Percentiles rank a stretch among this genome's conserved stretches.
Conservation (phyloP, 176 grass and related monocot species). For the Secale cereale region DNA sequence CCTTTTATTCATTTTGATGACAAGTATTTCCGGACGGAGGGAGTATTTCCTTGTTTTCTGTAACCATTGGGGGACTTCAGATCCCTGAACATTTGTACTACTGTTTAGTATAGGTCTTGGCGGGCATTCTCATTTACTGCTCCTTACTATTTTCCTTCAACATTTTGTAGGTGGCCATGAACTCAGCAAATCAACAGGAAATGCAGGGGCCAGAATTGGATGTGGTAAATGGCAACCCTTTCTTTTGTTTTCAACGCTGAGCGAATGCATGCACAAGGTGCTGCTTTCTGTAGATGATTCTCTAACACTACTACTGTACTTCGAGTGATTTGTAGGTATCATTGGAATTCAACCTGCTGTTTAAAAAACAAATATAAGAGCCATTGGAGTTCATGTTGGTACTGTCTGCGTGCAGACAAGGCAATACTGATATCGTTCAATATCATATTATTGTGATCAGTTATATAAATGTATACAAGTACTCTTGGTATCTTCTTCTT, state of each 20-base stretch:
- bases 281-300: neutral
- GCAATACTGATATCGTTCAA: neutral
- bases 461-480: conserved; percentile 22
- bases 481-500: neutral
- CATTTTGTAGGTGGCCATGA: conserved; percentile 62
- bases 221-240: conserved; percentile 37
- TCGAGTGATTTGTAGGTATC: conserved; percentile 38
- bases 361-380: conserved; percentile 16
- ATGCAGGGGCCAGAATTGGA: conserved; percentile 68
- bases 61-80: neutral
- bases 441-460: neutral
- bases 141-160: conserved; percentile 8
- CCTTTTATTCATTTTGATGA: no score
- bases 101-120: neutral
- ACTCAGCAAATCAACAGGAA: conserved; percentile 69
- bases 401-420: neutral
- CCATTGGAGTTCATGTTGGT: neutral
- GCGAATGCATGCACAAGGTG: neutral
- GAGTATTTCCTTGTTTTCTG: conserved; percentile 5
- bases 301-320: neutral
- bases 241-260: neutral
- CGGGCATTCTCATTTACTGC: neutral
- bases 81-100: neutral
- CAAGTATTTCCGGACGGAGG: no score
- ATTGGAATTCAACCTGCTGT: conserved; percentile 58